A percentile compares a stretch with the other conserved stretches of the same genome.
phyloP scores from a whole-genome alignment of 2,329 filamentous ascomycete genomes.

The Sporothrix pallida region DNA sequence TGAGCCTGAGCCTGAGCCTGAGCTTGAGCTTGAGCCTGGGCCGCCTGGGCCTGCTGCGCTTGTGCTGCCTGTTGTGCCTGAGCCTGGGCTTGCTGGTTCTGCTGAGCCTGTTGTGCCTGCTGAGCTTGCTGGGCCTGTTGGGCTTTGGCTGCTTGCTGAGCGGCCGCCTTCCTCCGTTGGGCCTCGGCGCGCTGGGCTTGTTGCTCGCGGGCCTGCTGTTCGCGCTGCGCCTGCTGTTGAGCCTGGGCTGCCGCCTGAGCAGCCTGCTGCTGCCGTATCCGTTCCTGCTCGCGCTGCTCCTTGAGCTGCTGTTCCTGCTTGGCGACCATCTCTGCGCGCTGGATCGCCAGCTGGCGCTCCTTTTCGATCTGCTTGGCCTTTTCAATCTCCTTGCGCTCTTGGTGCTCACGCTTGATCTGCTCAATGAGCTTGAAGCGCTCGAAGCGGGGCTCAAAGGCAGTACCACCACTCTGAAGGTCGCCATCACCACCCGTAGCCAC shows the following conservation, averaged over 20 bases:
- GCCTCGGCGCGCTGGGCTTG: too few species aligned
- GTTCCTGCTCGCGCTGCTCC: conserved; percentile 37
- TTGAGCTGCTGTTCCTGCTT: conserved; percentile 33
- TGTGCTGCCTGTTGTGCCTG: too few species aligned
- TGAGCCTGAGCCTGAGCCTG: conserved; percentile 39
- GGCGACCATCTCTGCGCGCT: conserved; percentile 55
- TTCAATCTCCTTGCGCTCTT: conserved; percentile 77
- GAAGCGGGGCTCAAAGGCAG: conserved; percentile 84
- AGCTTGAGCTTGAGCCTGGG: conserved; percentile 43
- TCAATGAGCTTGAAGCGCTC: conserved; percentile 91
- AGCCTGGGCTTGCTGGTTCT: too few species aligned
- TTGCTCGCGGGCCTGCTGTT: too few species aligned
- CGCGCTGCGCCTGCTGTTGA: too few species aligned
- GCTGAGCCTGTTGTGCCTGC: too few species aligned
- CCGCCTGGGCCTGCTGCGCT: conserved; percentile 30
- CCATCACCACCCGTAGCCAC: conserved; percentile 67
- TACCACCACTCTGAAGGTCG: conserved; percentile 72
- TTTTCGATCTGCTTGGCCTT: conserved; percentile 70
- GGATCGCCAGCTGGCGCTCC: conserved; percentile 58
- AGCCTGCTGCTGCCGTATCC: conserved; percentile 33
- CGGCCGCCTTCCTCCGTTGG: too few species aligned
- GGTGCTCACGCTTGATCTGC: conserved; percentile 78
- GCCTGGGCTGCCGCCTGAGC: conserved; percentile 43
- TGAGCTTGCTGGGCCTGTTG: too few species aligned
- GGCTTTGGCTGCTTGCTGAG: too few species aligned